A percentile compares a stretch with the other conserved stretches of the same genome.
These are phyloP conservation scores for Bromus sterilis DNA, from an alignment of 176 grass and related monocot species.

Conservation along the genomic window DNA sequence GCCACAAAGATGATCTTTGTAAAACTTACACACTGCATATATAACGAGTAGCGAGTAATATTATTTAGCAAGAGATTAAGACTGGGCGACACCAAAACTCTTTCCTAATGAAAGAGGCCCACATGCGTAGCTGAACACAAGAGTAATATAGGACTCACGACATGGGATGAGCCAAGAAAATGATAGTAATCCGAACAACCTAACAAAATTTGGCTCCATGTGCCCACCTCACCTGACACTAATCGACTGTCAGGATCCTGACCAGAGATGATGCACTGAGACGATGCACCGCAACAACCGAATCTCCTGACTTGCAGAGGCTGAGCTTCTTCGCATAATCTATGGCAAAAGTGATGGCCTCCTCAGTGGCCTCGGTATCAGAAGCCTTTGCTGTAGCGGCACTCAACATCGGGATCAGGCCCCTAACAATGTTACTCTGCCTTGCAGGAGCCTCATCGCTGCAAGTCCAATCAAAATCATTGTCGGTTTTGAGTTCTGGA, in stretches of 20 bases:
- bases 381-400: constrained; percentile 52
- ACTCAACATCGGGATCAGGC: constrained; percentile 60
- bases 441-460: constrained; percentile 78
- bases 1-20: not conserved
- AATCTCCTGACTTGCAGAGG: constrained; percentile 62
- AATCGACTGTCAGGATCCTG: constrained; percentile 51
- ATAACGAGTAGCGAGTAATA: not conserved
- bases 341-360: constrained; percentile 44
- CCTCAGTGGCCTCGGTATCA: constrained; percentile 65
- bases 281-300: constrained; percentile 62
- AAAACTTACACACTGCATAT: not conserved
- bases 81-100: not conserved
- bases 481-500: constrained; percentile 50
- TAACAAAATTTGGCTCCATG: constrained; percentile 29
- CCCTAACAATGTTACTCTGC: constrained; percentile 61
- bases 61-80: not conserved
- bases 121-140: not conserved
- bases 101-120: too few relatives aligned
- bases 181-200: not conserved
- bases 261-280: constrained; percentile 48
- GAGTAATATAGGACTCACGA: not conserved
- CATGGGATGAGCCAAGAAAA: constrained; percentile 15
- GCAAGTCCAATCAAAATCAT: constrained; percentile 74
- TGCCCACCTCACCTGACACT: constrained; percentile 2
- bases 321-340: constrained; percentile 54